Percentiles rank a stretch among this genome's conserved stretches.
Conservation (phyloP, 441 rosid genomes). For the Mallotus japonicus region DNA sequence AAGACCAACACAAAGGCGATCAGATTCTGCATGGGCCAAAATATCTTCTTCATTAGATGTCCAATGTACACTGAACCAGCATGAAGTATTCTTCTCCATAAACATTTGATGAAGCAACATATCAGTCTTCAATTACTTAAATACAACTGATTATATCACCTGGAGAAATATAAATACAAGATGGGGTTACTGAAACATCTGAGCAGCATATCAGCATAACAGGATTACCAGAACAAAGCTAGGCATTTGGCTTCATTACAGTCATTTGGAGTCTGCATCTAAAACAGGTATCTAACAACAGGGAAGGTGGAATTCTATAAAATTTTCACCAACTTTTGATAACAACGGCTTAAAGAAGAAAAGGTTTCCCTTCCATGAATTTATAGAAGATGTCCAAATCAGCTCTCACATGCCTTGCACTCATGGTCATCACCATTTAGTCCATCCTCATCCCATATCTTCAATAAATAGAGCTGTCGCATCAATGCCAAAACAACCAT, state of each 20-base stretch:
- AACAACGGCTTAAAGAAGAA: neutral
- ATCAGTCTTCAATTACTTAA: neutral
- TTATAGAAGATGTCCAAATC: neutral
- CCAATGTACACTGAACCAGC: neutral
- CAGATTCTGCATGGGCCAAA: neutral
- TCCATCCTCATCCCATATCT: neutral
- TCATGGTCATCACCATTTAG: neutral
- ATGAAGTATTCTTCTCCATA: neutral
- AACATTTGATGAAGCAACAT: too few relatives aligned
- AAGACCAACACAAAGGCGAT: neutral
- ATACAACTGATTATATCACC: neutral
- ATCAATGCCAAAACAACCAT: neutral
- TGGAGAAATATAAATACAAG: neutral
- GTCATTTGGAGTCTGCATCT: neutral
- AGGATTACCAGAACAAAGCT: neutral
- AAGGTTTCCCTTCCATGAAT: neutral
- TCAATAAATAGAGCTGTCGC: neutral
- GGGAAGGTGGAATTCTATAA: neutral
- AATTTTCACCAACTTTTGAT: neutral
- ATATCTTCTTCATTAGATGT: neutral
- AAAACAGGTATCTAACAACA: neutral
- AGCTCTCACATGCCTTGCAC: neutral
- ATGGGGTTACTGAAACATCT: neutral
- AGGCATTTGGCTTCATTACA: neutral
- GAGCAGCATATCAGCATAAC: neutral